Percentiles rank a stretch among this genome's conserved stretches.
Evolutionary conservation across 805 yeast genomes (phyloP).

Genomic region (Teunomyces aglyptinius): DNA sequence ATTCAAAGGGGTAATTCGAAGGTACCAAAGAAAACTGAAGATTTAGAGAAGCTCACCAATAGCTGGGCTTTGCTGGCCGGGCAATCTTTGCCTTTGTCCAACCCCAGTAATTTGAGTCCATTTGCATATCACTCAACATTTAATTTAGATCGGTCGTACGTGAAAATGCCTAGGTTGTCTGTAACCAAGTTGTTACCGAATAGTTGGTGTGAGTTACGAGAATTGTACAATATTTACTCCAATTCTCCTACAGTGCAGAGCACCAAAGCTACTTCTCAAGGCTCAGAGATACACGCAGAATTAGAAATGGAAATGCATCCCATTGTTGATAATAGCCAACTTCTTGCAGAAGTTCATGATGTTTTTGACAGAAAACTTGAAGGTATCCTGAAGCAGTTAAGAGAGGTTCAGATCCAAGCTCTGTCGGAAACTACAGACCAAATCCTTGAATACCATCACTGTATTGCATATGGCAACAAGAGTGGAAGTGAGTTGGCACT

Average conservation of each 20-base stretch:
- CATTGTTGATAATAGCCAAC: constrained; percentile 20
- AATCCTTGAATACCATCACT: neutral
- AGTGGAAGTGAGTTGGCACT: constrained; percentile 20
- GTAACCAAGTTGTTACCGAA: constrained; percentile 61
- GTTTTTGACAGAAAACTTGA: neutral
- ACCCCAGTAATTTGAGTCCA: constrained; percentile 14
- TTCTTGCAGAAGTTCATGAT: neutral
- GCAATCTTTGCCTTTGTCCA: constrained; percentile 5
- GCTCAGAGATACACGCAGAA: constrained; percentile 45
- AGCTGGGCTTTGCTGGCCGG: constrained; percentile 4
- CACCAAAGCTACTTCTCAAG: constrained; percentile 45
- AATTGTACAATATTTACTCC: constrained; percentile 51
- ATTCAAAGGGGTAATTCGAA: neutral
- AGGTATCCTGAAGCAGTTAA: neutral
- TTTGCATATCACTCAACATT: constrained; percentile 23
- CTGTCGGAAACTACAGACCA: neutral
- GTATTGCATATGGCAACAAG: constrained; percentile 7
- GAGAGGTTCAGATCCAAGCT: neutral
- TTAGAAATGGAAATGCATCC: constrained; percentile 50
- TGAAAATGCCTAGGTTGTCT: constrained; percentile 40
- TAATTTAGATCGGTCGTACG: constrained; percentile 24
- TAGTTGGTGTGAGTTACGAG: constrained; percentile 68
- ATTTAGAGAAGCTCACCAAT: neutral
- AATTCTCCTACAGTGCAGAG: constrained; percentile 29
- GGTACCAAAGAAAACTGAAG: neutral